Conservation (phyloP, 352 stramenopile genomes). For the Saprolegnia parasitica region DNA sequence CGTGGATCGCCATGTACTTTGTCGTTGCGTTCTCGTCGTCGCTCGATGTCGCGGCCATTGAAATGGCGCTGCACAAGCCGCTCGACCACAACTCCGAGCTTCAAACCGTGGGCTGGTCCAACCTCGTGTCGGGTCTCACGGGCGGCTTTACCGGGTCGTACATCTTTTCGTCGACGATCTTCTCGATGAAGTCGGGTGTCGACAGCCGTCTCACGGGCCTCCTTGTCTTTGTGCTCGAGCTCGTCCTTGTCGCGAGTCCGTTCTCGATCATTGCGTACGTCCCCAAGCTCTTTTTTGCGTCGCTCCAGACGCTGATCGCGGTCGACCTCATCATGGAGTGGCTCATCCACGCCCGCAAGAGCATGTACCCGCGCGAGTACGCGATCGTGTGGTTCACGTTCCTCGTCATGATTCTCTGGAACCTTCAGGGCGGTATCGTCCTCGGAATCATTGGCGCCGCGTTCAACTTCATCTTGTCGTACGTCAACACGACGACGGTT, state of each 20-base stretch:
- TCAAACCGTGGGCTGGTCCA: slow-evolving; percentile 93
- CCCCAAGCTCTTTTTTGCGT: slow-evolving; percentile 97
- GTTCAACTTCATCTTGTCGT: slow-evolving; percentile 87
- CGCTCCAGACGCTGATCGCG: slow-evolving; percentile 95
- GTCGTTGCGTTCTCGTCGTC: slow-evolving; percentile 97
- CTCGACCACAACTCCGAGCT: slow-evolving; percentile 96
- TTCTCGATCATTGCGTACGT: slow-evolving; percentile 95
- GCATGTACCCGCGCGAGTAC: slow-evolving; percentile 89
- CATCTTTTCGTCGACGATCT: slow-evolving; percentile 98
- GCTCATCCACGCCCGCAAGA: slow-evolving; percentile 85
- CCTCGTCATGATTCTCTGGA: slow-evolving; percentile 88
- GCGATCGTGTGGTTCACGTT: slow-evolving; percentile 92
- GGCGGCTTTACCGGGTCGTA: slow-evolving; percentile 98
- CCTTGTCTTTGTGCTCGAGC: slow-evolving; percentile 72
- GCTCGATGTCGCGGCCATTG: slow-evolving; percentile 96
- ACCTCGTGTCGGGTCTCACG: slow-evolving; percentile 92
- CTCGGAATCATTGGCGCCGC: slow-evolving; percentile 86
- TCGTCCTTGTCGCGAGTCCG: slow-evolving; percentile 78
- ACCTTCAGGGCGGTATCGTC: slow-evolving; percentile 94
- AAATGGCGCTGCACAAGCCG: slow-evolving; percentile 92
- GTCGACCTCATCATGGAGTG: slow-evolving; percentile 97
- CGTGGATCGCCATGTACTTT: slow-evolving; percentile 96
- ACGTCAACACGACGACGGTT: slow-evolving; percentile 63
- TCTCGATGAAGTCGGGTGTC: slow-evolving; percentile 74
- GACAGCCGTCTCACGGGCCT: slow-evolving; percentile 65